A percentile compares a stretch with the other conserved stretches of the same genome.
Evolutionary conservation across 202 grass and related monocot species (phyloP).

Genomic region (Musa balbisiana): DNA sequence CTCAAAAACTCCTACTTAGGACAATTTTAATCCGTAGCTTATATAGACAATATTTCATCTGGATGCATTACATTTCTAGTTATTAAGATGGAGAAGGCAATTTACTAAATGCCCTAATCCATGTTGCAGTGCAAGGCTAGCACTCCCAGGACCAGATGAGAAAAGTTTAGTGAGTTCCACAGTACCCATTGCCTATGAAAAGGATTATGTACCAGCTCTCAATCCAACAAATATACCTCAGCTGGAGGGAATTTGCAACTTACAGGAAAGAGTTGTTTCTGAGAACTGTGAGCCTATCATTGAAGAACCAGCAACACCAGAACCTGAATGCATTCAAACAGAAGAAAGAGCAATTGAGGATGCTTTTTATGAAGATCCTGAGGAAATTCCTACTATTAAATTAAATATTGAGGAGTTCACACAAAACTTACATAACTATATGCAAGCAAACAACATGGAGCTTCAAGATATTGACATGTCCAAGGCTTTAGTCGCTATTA

Average conservation of each 20-base stretch:
- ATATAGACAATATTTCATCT: too few species aligned
- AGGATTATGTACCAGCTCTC: constrained; percentile 15
- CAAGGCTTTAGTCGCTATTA: constrained; percentile 54
- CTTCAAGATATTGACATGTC: constrained; percentile 61
- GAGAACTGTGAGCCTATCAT: constrained; percentile 52
- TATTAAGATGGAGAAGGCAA: background rate
- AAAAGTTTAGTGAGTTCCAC: constrained; percentile 34
- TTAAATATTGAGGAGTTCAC: constrained; percentile 72
- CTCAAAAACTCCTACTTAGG: too few species aligned
- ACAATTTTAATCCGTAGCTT: too few species aligned
- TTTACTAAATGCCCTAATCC: background rate
- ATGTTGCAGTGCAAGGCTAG: constrained; percentile 63
- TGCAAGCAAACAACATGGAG: constrained; percentile 62
- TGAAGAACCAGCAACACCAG: constrained; percentile 74
- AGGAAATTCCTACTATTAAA: constrained; percentile 77
- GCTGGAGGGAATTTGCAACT: constrained; percentile 27
- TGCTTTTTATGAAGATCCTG: constrained; percentile 58
- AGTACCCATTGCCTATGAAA: constrained; percentile 24
- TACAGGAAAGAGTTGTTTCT: constrained; percentile 21
- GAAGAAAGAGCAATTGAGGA: constrained; percentile 66
- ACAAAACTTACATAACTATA: constrained; percentile 69
- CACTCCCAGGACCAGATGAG: constrained; percentile 63
- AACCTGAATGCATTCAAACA: constrained; percentile 40
- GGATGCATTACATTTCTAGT: too few species aligned
- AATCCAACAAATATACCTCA: constrained; percentile 19